Conservation (phyloP, 805 yeast species). For the Wickerhamiella domercqiae region DNA sequence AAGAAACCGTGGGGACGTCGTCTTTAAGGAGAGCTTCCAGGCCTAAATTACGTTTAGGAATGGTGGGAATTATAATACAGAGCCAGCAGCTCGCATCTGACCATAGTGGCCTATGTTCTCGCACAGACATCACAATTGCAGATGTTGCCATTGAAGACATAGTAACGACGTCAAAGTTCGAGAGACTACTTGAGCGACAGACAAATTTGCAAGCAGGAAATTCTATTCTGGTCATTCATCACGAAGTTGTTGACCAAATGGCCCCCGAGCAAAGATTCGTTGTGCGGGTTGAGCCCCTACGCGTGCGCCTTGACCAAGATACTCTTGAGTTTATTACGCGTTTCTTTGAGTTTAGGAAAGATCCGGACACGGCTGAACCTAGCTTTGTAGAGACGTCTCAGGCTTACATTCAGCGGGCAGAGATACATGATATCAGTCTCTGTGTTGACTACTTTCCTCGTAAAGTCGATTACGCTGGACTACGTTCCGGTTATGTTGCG, state of each 20-base stretch:
- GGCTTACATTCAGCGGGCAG: slow-evolving; percentile 49
- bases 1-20: slow-evolving; percentile 29
- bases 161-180: slow-evolving; percentile 82
- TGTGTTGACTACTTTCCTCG: slow-evolving; percentile 86
- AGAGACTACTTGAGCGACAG: slow-evolving; percentile 40
- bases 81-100: background rate
- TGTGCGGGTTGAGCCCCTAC: slow-evolving; percentile 43
- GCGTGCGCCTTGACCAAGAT: slow-evolving; percentile 85
- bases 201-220: background rate
- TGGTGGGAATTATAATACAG: slow-evolving; percentile 24
- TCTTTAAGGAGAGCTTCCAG: slow-evolving; percentile 8
- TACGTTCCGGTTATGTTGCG: slow-evolving; percentile 70
- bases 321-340: slow-evolving; percentile 70
- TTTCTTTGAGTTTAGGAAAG: slow-evolving; percentile 57
- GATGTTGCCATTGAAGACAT: slow-evolving; percentile 57
- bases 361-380: background rate
- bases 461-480: slow-evolving; percentile 67
- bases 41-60: slow-evolving; percentile 19
- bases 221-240: background rate
- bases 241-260: background rate
- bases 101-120: background rate
- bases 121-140: background rate
- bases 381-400: background rate
- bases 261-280: slow-evolving; percentile 9
- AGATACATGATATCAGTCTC: slow-evolving; percentile 33